Base-by-base conservation (phyloP, 768 basidiomycete species). In the Goffeauzyma gilvescens region DNA sequence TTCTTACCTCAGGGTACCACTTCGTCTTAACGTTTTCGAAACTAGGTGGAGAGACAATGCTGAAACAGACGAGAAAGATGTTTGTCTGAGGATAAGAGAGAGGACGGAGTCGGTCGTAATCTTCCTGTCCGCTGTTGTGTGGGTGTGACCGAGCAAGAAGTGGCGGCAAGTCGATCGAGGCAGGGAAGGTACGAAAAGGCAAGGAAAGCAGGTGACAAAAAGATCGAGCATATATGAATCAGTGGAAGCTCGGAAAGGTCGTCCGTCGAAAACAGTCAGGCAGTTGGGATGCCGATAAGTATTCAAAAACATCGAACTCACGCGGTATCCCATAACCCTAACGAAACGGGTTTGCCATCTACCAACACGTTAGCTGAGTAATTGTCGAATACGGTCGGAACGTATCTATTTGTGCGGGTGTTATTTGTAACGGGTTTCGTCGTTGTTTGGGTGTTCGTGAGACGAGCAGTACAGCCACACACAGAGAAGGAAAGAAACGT, bases 31-130 rank as follows among this genome's bases (percentile, higher is more conserved):
- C 90, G 71, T 98, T 98, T 67, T 98, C 90, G 63, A 86, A 96
- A 67, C 82, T 86, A 18, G 93, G 90, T 27, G 93, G 93, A 60
- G 82, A 85, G 62, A 96, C 90, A 49, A 98, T 75, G 37, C 86
- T 90, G 71, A 98, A 98, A 66, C 93, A 98, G 63, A 98, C 89
- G 67, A 98, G 71, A 71, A 98, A 98, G 44, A 98, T 87, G 65
- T 98, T 90, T 32, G 93, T 96, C 67, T 96, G 93, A n/a, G 93
- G 93, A 68, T 98, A 98, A 49, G 85, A 90, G 54, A 98, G 74
- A 39, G 93, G 93, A 54, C 93, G 79, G 54, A 98, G 80, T 32
- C 93, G 80, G 41, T 63, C 61, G 45, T 65, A 65, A 40, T 65
- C 64, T 39, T 63, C 62, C 40, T 63, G 62, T 42, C 62, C 62